Conservation (phyloP, 495 filamentous ascomycete genomes). For the Penicillium bovifimosum region DNA sequence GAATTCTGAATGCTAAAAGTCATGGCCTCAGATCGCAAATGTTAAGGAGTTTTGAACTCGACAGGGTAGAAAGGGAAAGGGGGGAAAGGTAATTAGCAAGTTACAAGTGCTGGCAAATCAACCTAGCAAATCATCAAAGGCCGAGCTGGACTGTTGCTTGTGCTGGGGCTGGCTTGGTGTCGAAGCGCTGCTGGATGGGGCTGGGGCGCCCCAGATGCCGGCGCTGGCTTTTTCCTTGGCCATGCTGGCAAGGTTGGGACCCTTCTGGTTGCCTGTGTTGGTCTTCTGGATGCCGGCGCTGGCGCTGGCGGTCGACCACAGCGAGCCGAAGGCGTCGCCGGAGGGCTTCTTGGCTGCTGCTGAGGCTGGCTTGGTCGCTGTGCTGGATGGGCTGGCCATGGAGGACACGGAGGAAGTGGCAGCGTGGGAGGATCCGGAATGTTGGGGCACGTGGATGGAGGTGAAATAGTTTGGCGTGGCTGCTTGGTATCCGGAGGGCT, state of each 20-base stretch:
- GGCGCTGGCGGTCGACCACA: constrained; percentile 76
- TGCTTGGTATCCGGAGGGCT: constrained; percentile 67
- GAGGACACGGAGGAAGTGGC: constrained; percentile 34
- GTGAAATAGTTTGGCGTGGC: constrained; percentile 91
- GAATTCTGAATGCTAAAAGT: constrained; percentile 7
- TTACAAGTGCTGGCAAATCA: constrained; percentile 24
- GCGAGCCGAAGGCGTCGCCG: constrained; percentile 80
- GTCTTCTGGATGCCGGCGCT: constrained; percentile 75
- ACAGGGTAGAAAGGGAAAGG: not conserved
- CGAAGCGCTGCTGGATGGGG: constrained; percentile 28
- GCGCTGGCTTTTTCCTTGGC: constrained; percentile 93
- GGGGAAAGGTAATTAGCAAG: not conserved
- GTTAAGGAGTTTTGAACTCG: not conserved
- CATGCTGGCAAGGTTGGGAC: constrained; percentile 78
- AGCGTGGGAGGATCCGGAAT: constrained; percentile 25
- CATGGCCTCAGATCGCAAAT: constrained; percentile 1
- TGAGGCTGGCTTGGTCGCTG: constrained; percentile 40
- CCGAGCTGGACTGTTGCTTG: constrained; percentile 41
- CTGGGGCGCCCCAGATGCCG: constrained; percentile 81
- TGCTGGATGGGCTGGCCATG: constrained; percentile 30
- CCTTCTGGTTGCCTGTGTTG: constrained; percentile 55
- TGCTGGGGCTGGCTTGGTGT: constrained; percentile 29
- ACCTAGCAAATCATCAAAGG: constrained; percentile 61
- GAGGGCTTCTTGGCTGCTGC: constrained; percentile 50
- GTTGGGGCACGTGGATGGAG: constrained; percentile 52